Percentiles rank a stretch among this genome's conserved stretches.
These are phyloP conservation scores for Cryphonectria japonica DNA, from an alignment of 2,329 filamentous ascomycete species.

Conservation along the genomic window DNA sequence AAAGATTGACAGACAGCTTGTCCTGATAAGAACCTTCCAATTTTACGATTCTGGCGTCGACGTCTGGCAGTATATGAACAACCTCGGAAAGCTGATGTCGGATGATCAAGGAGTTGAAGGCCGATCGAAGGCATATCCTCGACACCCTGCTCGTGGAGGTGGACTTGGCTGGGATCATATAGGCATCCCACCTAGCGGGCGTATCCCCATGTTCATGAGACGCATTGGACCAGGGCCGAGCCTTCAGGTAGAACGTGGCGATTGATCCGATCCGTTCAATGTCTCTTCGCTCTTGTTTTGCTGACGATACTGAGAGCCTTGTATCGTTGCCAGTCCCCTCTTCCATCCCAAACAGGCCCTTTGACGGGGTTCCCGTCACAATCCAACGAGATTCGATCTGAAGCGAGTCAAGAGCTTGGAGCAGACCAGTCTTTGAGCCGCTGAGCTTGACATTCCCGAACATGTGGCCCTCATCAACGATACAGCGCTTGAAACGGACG, in stretches of 20 bases:
- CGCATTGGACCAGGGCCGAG: conserved; percentile 77
- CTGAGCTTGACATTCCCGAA: conserved; percentile 68
- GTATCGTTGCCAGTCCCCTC: conserved; percentile 22
- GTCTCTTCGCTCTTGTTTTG: conserved; percentile 62
- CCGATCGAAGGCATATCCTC: conserved; percentile 65
- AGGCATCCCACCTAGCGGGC: conserved; percentile 70
- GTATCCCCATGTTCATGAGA: conserved; percentile 56
- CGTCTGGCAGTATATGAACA: conserved; percentile 67
- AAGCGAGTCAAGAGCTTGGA: conserved; percentile 56
- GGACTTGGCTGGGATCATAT: conserved; percentile 66
- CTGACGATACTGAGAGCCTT: conserved; percentile 42
- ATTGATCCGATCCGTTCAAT: conserved; percentile 68
- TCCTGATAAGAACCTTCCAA: conserved; percentile 86
- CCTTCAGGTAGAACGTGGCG: conserved; percentile 71
- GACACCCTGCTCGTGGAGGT: conserved; percentile 57
- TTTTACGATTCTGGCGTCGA: conserved; percentile 72
- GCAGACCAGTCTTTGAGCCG: conserved; percentile 57
- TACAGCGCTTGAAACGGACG: conserved; percentile 84
- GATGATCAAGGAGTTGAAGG: conserved; percentile 79
- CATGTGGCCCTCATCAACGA: conserved; percentile 90
- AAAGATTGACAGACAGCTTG: conserved; percentile 80
- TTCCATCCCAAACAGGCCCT: conserved; percentile 78
- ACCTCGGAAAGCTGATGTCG: conserved; percentile 78
- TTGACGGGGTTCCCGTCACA: conserved; percentile 87
- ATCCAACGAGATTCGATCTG: conserved; percentile 79